These are phyloP conservation scores for Pseudogymnoascus sp. DNA, from an alignment of 2,329 filamentous ascomycete genomes.

Conservation along the genomic window DNA sequence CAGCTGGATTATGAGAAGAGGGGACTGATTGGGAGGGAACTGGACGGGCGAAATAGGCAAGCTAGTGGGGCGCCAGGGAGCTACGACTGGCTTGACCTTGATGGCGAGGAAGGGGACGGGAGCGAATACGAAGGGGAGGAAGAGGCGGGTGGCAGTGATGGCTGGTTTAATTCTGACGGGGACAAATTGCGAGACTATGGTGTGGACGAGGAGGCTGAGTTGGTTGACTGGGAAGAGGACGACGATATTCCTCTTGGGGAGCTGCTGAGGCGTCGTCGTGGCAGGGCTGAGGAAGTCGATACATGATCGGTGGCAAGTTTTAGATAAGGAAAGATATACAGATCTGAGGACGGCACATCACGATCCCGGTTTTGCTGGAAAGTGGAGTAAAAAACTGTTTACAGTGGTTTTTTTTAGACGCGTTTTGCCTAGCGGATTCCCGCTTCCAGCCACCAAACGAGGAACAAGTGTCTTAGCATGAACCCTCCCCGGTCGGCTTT, in stretches of 20 bases:
- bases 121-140: conserved; percentile 25
- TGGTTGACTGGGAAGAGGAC: conserved; percentile 35
- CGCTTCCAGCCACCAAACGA: background rate
- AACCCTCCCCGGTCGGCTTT: background rate
- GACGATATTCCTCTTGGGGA: conserved; percentile 64
- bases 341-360: background rate
- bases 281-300: background rate
- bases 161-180: conserved; percentile 69
- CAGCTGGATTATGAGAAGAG: conserved; percentile 37
- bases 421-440: background rate
- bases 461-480: background rate
- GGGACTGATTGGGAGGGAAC: conserved; percentile 13
- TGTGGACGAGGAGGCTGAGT: conserved; percentile 67
- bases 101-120: conserved; percentile 18
- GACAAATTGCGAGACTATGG: conserved; percentile 69
- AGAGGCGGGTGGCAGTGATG: conserved; percentile 39
- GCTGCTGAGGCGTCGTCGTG: conserved; percentile 48
- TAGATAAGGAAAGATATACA: background rate
- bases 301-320: background rate
- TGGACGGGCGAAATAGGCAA: conserved; percentile 14
- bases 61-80: background rate
- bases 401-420: background rate
- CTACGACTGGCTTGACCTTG: conserved; percentile 5
- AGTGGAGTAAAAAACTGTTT: background rate
- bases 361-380: background rate